A percentile compares a stretch with the other conserved stretches of the same genome.
phyloP scores from a whole-genome alignment of 352 stramenopile genomes.

The Phytophthora parvispora region DNA sequence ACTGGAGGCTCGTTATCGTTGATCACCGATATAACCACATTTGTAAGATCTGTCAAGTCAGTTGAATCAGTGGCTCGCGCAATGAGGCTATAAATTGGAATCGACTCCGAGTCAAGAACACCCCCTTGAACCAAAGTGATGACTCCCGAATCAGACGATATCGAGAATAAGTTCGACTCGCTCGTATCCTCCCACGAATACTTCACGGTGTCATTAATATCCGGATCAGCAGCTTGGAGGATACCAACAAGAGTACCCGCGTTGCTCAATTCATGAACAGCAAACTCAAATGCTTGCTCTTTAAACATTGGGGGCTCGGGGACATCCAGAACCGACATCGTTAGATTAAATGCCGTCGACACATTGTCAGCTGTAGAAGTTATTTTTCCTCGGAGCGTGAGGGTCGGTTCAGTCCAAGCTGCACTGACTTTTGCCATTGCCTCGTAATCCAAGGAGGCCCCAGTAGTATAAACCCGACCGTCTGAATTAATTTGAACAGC shows the following conservation, averaged over 20 bases:
- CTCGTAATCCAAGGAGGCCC: constrained; percentile 29
- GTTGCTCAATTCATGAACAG: constrained; percentile 52
- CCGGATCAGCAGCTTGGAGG: constrained; percentile 48
- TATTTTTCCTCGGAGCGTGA: constrained; percentile 22
- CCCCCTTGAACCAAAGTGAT: constrained; percentile 22
- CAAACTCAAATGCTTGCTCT: constrained; percentile 17
- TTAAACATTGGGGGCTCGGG: constrained; percentile 27
- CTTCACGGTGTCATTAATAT: constrained; percentile 40
- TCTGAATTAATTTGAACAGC: constrained; percentile 17
- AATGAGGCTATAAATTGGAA: constrained; percentile 6
- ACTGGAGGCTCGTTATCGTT: constrained; percentile 62
- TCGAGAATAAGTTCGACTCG: constrained; percentile 15
- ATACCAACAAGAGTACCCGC: constrained; percentile 45
- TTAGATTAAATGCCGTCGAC: constrained; percentile 29
- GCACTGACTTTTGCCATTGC: constrained; percentile 8
- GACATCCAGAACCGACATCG: constrained; percentile 15
- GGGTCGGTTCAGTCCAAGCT: constrained; percentile 7
- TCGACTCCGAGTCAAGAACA: constrained; percentile 13
- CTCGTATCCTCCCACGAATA: constrained; percentile 27
- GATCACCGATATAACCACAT: constrained; percentile 40
- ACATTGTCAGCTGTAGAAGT: background rate
- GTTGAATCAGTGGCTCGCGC: constrained; percentile 28
- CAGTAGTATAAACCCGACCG: constrained; percentile 21
- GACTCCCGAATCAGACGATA: constrained; percentile 16
- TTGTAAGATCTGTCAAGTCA: constrained; percentile 20